Conservation (phyloP, 208 protist genomes). For the Trypanosoma vivax region DNA sequence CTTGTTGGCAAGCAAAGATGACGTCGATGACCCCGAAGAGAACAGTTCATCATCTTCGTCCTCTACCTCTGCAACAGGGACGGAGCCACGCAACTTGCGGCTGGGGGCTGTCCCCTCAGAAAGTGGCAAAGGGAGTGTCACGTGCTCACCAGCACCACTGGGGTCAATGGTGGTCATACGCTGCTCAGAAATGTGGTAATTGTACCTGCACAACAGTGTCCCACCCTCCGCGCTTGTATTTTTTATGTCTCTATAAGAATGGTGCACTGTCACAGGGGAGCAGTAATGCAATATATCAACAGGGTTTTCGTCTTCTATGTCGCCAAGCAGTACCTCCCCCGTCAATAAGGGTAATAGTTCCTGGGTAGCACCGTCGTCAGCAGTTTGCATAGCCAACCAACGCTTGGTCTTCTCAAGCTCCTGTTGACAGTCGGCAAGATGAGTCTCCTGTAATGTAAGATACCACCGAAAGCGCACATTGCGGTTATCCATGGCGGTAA, state of each 20-base stretch:
- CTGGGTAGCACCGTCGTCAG: too few relatives aligned
- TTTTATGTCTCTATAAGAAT: background rate
- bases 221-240: background rate
- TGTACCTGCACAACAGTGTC: conserved; percentile 24
- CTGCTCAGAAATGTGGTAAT: conserved; percentile 21
- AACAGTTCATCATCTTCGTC: conserved; percentile 14
- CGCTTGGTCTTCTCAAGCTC: conserved; percentile 11
- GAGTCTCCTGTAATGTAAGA: conserved; percentile 25
- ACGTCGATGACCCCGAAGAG: background rate
- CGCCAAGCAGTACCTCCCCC: conserved; percentile 24
- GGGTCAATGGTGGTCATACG: conserved; percentile 14
- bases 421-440: conserved; percentile 16
- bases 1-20: background rate
- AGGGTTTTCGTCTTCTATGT: conserved; percentile 24
- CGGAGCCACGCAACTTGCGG: background rate
- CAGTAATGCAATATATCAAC: conserved; percentile 8
- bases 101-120: too few relatives aligned
- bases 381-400: conserved; percentile 16
- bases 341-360: background rate
- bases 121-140: conserved; percentile 10
- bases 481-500: background rate
- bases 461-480: conserved; percentile 24
- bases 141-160: background rate
- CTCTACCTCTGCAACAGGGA: background rate
- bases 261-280: conserved; percentile 6